Base-by-base conservation (phyloP, 1,284 basidiomycete species). In the Cystobasidium slooffiae region DNA sequence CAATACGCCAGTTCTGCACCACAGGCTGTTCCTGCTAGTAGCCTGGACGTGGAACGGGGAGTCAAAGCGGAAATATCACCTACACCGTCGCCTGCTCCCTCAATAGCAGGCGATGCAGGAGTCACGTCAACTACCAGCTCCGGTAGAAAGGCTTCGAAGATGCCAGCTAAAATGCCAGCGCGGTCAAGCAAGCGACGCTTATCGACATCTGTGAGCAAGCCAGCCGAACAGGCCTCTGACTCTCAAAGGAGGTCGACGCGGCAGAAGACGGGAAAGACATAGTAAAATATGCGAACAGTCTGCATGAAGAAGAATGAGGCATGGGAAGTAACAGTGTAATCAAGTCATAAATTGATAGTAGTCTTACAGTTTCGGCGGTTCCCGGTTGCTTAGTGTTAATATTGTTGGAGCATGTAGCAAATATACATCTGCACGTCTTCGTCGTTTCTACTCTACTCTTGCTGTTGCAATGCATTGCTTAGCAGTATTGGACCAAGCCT, bases 141-240 rank as follows among this genome's bases (percentile, higher is more conserved):
- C 31, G 31, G 31, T 31, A 31, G 31, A 22, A 59, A 59, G n/a
- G 37, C 66, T 31, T 1, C 51, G 0, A 66, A 66, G 22, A 14
- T 16, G 39, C 49, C 64, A n/a, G 20, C 64, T 43, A 66, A 66
- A 24, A 41, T 43, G 1, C 55, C 66, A 16, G 53, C 52, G n/a
- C 52, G 66, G n/a, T 43, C 39, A 43, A 58, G 55, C 43, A 68
- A 68, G 43, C 44, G 66, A 20, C 66, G 53, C 58, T 31, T 68
- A 31, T 56, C 66, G 39, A 59, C 66, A 16, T 31, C 53, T 1
- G 8, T 31, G 18, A 53, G 10, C 31, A 24, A 52, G 47, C 20
- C 47, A 14, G 44, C 31, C n/a, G 64, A 66, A 6, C 31, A 22
- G 7, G 37, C 14, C 10, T 37, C 47, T 63, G 61, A 63, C 10